These are phyloP conservation scores for Wickerhamiella kurtzmanii DNA, from an alignment of 805 yeast species.

Conservation along the genomic window DNA sequence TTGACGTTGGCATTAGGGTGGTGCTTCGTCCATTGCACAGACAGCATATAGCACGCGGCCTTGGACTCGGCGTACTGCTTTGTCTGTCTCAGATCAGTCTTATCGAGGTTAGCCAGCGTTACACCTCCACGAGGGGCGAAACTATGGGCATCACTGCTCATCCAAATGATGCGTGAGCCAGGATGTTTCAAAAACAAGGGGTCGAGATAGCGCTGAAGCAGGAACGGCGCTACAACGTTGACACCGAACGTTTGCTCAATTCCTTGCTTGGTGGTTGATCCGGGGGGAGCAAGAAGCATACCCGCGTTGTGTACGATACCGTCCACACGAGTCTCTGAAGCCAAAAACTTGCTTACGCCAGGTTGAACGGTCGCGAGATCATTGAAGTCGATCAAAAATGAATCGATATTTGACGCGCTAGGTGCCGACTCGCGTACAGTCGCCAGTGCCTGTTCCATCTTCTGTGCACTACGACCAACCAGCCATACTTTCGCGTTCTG, in stretches of 20 bases:
- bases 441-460: conserved; percentile 24
- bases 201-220: conserved; percentile 28
- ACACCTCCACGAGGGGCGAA: conserved; percentile 25
- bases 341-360: conserved; percentile 25
- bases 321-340: conserved; percentile 23
- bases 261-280: conserved; percentile 31
- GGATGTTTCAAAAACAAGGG: conserved; percentile 29
- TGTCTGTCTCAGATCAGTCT: conserved; percentile 8
- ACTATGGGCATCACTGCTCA: conserved; percentile 30
- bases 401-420: conserved; percentile 13
- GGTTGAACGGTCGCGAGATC: conserved; percentile 30
- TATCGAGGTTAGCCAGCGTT: conserved; percentile 26
- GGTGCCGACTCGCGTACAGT: conserved; percentile 21
- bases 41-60: conserved; percentile 29
- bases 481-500: conserved; percentile 27
- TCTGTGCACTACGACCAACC: conserved; percentile 27
- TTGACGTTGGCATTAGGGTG: conserved; percentile 27
- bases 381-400: conserved; percentile 13
- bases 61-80: conserved; percentile 32
- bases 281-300: conserved; percentile 23
- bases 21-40: conserved; percentile 26
- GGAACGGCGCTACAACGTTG: conserved; percentile 35
- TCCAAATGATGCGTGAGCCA: conserved; percentile 33
- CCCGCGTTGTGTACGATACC: conserved; percentile 30
- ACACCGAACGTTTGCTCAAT: conserved; percentile 35